Conservation (phyloP, 1,284 basidiomycete species). For the Tremellales sp. region DNA sequence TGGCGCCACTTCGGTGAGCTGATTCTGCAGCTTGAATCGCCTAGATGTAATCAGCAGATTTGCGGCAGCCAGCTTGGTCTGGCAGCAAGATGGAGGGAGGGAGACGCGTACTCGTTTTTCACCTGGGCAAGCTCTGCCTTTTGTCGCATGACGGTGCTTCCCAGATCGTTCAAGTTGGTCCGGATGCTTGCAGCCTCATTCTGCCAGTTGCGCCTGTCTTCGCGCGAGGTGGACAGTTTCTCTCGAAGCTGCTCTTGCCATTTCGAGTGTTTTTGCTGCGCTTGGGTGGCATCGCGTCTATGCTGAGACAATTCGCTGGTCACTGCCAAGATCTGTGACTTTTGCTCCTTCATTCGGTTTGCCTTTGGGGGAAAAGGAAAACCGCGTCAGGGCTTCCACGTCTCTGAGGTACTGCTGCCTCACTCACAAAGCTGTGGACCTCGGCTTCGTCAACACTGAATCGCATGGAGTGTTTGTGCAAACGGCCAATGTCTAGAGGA, state of each 20-base stretch:
- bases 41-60: conserved; percentile 12
- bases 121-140: conserved; percentile 38
- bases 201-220: conserved; percentile 38
- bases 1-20: conserved; percentile 33
- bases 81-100: no score
- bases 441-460: conserved; percentile 45
- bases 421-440: conserved; percentile 40
- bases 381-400: background rate
- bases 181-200: conserved; percentile 31
- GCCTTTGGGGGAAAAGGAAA: no score
- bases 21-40: conserved; percentile 38
- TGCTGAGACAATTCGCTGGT: conserved; percentile 34
- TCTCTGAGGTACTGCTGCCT: background rate
- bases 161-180: conserved; percentile 28
- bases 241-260: conserved; percentile 43
- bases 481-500: conserved; percentile 34
- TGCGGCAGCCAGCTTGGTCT: conserved; percentile 4
- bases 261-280: conserved; percentile 40
- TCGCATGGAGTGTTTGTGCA: conserved; percentile 37
- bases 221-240: conserved; percentile 34
- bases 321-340: conserved; percentile 32
- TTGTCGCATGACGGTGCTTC: conserved; percentile 20
- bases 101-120: conserved; percentile 46
- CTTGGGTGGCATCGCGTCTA: conserved; percentile 32
- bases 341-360: conserved; percentile 41